A percentile compares a stretch with the other conserved stretches of the same genome.
Conservation (phyloP, 2,329 filamentous ascomycete genomes). For the Thelonectria discophora region DNA sequence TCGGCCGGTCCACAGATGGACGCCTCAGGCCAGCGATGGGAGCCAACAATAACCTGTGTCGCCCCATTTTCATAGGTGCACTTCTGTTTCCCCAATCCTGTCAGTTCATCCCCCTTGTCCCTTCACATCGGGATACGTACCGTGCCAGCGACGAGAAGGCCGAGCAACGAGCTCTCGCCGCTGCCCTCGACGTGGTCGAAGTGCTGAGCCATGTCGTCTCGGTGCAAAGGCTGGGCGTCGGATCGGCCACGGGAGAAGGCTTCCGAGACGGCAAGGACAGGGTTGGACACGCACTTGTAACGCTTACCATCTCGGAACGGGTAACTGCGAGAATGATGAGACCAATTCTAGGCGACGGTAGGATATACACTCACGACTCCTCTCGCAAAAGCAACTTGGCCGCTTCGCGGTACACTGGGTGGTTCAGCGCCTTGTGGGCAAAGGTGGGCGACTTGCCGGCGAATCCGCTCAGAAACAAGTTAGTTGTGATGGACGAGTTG, state of each 20-base stretch:
- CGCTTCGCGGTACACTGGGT: slow-evolving; percentile 10
- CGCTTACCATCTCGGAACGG: slow-evolving; percentile 4
- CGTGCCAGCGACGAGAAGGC: slow-evolving; percentile 10
- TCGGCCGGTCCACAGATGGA: slow-evolving; percentile 16
- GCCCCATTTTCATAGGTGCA: slow-evolving; percentile 14
- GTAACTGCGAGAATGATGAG: not conserved
- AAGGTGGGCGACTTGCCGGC: slow-evolving; percentile 15
- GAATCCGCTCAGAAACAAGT: slow-evolving; percentile 1
- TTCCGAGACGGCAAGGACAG: slow-evolving; percentile 15
- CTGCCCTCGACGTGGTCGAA: slow-evolving; percentile 17
- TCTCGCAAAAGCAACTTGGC: slow-evolving; percentile 12
- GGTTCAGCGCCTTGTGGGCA: slow-evolving; percentile 14
- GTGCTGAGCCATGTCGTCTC: slow-evolving; percentile 18
- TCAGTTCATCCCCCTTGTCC: not conserved
- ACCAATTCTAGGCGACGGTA: not conserved
- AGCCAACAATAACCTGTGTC: slow-evolving; percentile 17
- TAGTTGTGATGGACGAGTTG: too few species aligned
- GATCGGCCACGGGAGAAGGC: slow-evolving; percentile 16
- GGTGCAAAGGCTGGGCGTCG: slow-evolving; percentile 11
- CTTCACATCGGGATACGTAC: not conserved
- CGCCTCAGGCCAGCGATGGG: slow-evolving; percentile 12
- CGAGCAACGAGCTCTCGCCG: slow-evolving; percentile 16
- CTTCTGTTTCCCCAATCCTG: not conserved
- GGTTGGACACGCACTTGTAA: slow-evolving; percentile 14
- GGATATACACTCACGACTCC: slow-evolving; percentile 3